phyloP scores from a whole-genome alignment of 495 filamentous ascomycete species.

The Cercophora scortea region DNA sequence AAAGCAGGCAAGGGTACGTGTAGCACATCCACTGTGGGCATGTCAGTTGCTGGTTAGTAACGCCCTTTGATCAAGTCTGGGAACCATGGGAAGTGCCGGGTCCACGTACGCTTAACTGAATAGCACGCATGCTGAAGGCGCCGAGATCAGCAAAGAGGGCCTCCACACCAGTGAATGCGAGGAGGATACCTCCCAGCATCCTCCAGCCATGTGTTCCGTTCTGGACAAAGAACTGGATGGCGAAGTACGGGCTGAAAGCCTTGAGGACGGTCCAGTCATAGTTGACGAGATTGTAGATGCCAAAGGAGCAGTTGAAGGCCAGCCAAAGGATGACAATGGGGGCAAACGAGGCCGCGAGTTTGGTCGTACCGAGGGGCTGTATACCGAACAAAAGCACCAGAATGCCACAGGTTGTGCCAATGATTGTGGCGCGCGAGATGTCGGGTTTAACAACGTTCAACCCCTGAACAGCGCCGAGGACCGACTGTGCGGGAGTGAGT shows the following conservation, averaged over 20 bases:
- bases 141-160: slow-evolving; percentile 70
- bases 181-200: slow-evolving; percentile 59
- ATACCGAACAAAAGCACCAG: slow-evolving; percentile 59
- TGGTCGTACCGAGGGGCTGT: slow-evolving; percentile 63
- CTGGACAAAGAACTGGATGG: slow-evolving; percentile 52
- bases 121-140: slow-evolving; percentile 54
- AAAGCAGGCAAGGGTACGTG: slow-evolving; percentile 57
- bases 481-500: slow-evolving; percentile 62
- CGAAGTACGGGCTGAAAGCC: slow-evolving; percentile 62
- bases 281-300: slow-evolving; percentile 62
- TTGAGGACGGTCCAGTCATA: slow-evolving; percentile 59
- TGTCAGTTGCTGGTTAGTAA: too few species aligned
- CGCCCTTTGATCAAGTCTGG: too few species aligned
- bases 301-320: slow-evolving; percentile 55
- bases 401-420: slow-evolving; percentile 63
- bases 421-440: slow-evolving; percentile 47
- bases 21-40: slow-evolving; percentile 44
- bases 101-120: slow-evolving; percentile 42
- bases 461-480: slow-evolving; percentile 65
- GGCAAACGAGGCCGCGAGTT: slow-evolving; percentile 56
- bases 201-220: slow-evolving; percentile 57
- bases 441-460: slow-evolving; percentile 40
- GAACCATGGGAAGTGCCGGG: too few species aligned
- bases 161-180: slow-evolving; percentile 69
- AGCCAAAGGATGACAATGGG: slow-evolving; percentile 73